Percentiles rank a stretch among this genome's conserved stretches.
These are phyloP conservation scores for Coelastrella sp. DNA, from an alignment of 139 green algal species.

Conservation along the genomic window DNA sequence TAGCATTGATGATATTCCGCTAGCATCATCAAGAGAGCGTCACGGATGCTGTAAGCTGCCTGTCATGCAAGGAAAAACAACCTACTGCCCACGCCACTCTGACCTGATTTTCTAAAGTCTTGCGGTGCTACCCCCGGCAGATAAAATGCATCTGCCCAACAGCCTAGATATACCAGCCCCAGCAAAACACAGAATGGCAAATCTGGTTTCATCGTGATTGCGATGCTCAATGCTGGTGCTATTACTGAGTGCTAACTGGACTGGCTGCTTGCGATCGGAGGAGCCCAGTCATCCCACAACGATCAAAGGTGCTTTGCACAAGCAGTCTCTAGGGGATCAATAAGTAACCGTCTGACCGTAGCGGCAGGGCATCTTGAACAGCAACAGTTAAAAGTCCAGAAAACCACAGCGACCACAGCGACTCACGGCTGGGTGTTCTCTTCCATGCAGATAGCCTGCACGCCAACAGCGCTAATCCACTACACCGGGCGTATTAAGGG, in stretches of 20 bases:
- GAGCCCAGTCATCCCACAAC: too few relatives aligned
- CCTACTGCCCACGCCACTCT: neutral
- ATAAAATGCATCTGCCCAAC: constrained; percentile 82
- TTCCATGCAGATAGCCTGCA: too few relatives aligned
- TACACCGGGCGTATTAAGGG: neutral
- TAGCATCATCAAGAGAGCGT: too few relatives aligned
- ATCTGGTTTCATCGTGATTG: neutral
- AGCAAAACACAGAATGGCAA: neutral
- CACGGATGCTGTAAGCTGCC: neutral
- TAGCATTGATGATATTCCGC: too few relatives aligned
- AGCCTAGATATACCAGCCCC: neutral
- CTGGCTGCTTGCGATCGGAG: neutral
- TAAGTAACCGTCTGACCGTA: too few relatives aligned
- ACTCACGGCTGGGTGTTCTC: too few relatives aligned
- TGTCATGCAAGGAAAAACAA: neutral
- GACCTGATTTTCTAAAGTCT: constrained; percentile 44
- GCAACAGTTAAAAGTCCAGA: too few relatives aligned
- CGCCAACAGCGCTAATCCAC: neutral
- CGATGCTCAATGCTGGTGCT: neutral
- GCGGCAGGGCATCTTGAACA: too few relatives aligned
- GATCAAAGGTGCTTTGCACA: too few relatives aligned
- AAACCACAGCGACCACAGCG: too few relatives aligned
- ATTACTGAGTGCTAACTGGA: neutral
- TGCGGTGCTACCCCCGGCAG: constrained; percentile 92
- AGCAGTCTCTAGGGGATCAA: too few relatives aligned